Base-by-base conservation (phyloP, 208 protist genomes). In the Leishmania tropica region DNA sequence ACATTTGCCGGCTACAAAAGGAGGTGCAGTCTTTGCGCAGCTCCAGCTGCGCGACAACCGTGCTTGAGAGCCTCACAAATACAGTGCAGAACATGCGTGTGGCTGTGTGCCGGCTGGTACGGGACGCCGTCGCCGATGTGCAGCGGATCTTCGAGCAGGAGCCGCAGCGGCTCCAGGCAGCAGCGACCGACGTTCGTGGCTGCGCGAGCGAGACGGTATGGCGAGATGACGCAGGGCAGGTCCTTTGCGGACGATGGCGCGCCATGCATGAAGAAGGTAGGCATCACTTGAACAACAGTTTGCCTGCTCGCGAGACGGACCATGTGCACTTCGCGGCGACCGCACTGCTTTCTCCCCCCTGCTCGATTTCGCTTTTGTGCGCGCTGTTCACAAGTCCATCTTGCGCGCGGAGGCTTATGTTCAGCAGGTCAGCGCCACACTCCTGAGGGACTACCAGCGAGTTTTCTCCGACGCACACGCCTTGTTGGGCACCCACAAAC, bases 371-470 rank as follows among this genome's bases (percentile, higher is more conserved):
- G n/a, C 83, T 0, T 88, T 94, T 67, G 31, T 94, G 68, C 77
- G 87, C 7, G 86, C 85, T 8, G 82, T 95, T 40, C 88, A 78
- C 48, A 81, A 74, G 28, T 83, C 89, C 10, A 91, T 85, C 1
- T 56, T 92, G 48, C 88, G 89, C 58, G 85, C 89, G 10, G 93
- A 96, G 82, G 77, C 88, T 19, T 85, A 92, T 75, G 85, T 90
- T 60, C 81, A 93, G 74, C 81, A 79, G 35, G 81, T 81, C 11
- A 74, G 81, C 10, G 42, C 75, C 6, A 58, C 70, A n/a, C 56
- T 85, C 19, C 42, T 80, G 10, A 51, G 45, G 1, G 68, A 71
- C 19, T 24, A 56, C 1, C 70, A 53, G 31, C 60, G n/a, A 2
- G 28, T 24, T 42, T 67, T 54, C 53, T 6, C 21, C 40, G 47